Conservation (phyloP, 2,329 filamentous ascomycete species). For the Aciculosporium take region DNA sequence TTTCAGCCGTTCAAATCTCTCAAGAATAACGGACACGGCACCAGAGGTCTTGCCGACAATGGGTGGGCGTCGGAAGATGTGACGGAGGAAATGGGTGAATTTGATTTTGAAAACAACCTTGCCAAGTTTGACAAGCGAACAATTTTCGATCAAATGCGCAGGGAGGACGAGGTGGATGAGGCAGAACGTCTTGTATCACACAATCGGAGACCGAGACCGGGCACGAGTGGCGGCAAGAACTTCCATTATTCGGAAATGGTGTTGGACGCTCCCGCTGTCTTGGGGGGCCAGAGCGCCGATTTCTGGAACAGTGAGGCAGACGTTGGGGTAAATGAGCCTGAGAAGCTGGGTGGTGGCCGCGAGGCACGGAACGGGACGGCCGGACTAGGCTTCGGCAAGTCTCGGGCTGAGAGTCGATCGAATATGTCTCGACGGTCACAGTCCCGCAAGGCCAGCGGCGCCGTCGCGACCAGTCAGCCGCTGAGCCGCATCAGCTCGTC, state of each 20-base stretch:
- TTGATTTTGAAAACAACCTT: constrained; percentile 80
- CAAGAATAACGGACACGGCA: constrained; percentile 40
- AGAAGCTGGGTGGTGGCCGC: constrained; percentile 33
- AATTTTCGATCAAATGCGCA: constrained; percentile 82
- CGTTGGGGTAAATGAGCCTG: constrained; percentile 36
- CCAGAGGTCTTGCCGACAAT: constrained; percentile 41
- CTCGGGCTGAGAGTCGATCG: constrained; percentile 39
- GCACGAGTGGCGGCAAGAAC: constrained; percentile 73
- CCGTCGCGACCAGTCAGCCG: constrained; percentile 22
- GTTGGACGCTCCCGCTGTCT: constrained; percentile 43
- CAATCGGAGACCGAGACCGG: constrained; percentile 57
- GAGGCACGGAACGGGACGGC: constrained; percentile 35
- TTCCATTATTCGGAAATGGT: constrained; percentile 87
- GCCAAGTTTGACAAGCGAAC: constrained; percentile 90
- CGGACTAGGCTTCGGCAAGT: constrained; percentile 8
- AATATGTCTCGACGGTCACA: constrained; percentile 35
- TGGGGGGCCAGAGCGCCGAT: constrained; percentile 29
- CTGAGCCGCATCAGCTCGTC: constrained; percentile 35
- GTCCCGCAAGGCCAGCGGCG: constrained; percentile 40
- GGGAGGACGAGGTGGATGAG: constrained; percentile 78
- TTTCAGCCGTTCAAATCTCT: constrained; percentile 49
- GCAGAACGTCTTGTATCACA: constrained; percentile 81
- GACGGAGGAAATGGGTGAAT: constrained; percentile 87
- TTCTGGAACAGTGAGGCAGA: constrained; percentile 66
- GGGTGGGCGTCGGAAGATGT: constrained; percentile 95